Percentiles rank a stretch among this genome's conserved stretches.
Evolutionary conservation across 2,329 filamentous ascomycete genomes (phyloP).

Genomic region (Colletotrichum neosansevieriae): DNA sequence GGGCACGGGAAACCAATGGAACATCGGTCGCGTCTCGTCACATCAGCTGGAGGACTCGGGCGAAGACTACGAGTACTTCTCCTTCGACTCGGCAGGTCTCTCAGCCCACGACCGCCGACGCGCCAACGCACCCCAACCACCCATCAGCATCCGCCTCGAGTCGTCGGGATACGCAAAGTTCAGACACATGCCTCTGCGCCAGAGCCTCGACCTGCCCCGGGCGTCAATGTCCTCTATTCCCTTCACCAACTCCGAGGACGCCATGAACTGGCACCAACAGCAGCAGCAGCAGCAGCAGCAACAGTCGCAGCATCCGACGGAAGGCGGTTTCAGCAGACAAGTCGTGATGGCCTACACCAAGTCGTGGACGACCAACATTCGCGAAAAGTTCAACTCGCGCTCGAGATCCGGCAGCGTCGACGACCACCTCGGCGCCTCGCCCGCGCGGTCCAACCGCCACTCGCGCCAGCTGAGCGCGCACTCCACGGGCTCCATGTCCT

Average conservation of each 20-base stretch:
- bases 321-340: conserved; percentile 62
- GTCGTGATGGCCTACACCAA: conserved; percentile 69
- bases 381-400: conserved; percentile 56
- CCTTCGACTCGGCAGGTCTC: conserved; percentile 40
- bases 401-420: conserved; percentile 43
- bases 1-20: conserved; percentile 77
- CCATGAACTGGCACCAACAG: conserved; percentile 26
- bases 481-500: conserved; percentile 34
- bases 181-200: conserved; percentile 59
- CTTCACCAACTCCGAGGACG: conserved; percentile 36
- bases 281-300: conserved; percentile 30
- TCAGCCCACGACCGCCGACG: conserved; percentile 42
- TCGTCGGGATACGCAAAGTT: conserved; percentile 70
- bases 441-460: conserved; percentile 28
- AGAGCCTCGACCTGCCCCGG: conserved; percentile 48
- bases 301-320: conserved; percentile 3
- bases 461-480: conserved; percentile 35
- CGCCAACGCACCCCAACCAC: conserved; percentile 47
- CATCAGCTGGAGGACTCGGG: conserved; percentile 59
- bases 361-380: conserved; percentile 61
- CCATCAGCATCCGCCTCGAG: conserved; percentile 65
- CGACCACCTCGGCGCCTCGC: conserved; percentile 8
- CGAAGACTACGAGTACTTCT: conserved; percentile 45
- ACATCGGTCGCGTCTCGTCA: conserved; percentile 75
- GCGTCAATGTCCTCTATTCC: conserved; percentile 21